Percentiles rank a stretch among this genome's conserved stretches.
phyloP scores from a whole-genome alignment of 495 filamentous ascomycete species.

The Lepidopterella palustris region DNA sequence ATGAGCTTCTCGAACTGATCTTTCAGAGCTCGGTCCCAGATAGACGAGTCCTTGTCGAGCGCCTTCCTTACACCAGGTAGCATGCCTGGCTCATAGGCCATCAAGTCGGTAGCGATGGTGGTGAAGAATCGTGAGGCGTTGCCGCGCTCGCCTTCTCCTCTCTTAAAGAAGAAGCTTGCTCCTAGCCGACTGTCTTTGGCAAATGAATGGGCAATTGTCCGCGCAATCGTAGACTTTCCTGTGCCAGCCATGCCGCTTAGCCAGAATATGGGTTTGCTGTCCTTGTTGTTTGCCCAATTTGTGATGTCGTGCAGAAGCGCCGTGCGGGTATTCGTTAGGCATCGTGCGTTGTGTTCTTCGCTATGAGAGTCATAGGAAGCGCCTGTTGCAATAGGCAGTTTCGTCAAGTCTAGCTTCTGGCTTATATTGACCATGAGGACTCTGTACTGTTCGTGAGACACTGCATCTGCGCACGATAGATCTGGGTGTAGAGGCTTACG shows the following conservation, averaged over 20 bases:
- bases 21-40: constrained; percentile 9
- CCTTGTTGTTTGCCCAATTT: constrained; percentile 16
- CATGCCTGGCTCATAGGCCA: constrained; percentile 8
- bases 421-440: constrained; percentile 7
- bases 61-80: constrained; percentile 2
- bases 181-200: constrained; percentile 16
- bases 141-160: constrained; percentile 21
- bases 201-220: constrained; percentile 12
- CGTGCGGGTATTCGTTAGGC: constrained; percentile 24
- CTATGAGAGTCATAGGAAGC: constrained; percentile 21
- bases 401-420: constrained; percentile 12
- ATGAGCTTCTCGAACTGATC: constrained; percentile 17
- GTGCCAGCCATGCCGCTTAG: too few species aligned
- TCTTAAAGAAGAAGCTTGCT: too few species aligned
- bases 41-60: constrained; percentile 14
- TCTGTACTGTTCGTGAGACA: constrained; percentile 4
- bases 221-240: too few species aligned
- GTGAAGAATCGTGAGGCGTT: constrained; percentile 25
- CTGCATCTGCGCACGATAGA: neutral
- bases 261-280: constrained; percentile 31
- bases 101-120: constrained; percentile 22
- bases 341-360: constrained; percentile 18
- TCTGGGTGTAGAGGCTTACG: constrained; percentile 28
- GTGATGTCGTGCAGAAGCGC: constrained; percentile 21
- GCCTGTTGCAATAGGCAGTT: constrained; percentile 18